Conservation (phyloP, 306 rosid genomes). For the Fagus crenata region DNA sequence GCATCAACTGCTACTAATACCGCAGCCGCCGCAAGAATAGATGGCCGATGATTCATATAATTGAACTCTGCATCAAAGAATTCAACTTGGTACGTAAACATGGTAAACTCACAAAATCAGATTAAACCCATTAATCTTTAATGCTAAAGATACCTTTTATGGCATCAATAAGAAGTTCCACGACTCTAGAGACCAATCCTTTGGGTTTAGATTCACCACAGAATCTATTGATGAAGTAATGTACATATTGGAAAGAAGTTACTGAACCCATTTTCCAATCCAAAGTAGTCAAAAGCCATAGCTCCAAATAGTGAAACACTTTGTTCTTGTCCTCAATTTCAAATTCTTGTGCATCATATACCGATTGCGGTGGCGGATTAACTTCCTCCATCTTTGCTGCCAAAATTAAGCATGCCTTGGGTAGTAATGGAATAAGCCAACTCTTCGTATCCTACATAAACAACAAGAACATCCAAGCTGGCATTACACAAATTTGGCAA, state of each 20-base stretch:
- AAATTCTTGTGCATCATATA: constrained; percentile 48
- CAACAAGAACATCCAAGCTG: not conserved
- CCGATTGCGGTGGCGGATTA: constrained; percentile 52
- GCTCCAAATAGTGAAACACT: constrained; percentile 66
- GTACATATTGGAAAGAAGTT: constrained; percentile 77
- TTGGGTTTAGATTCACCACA: constrained; percentile 42
- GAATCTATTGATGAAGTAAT: constrained; percentile 58
- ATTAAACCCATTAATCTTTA: not conserved
- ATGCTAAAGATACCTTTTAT: constrained; percentile 51
- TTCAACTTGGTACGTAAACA: constrained; percentile 17
- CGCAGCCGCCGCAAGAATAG: constrained; percentile 77
- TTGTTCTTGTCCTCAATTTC: constrained; percentile 48
- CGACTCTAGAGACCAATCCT: constrained; percentile 52
- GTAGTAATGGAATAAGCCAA: constrained; percentile 71
- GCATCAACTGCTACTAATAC: constrained; percentile 60
- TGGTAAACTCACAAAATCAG: not conserved
- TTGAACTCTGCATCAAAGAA: constrained; percentile 48
- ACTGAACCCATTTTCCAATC: constrained; percentile 82
- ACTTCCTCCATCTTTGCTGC: constrained; percentile 96
- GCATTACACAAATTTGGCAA: not conserved
- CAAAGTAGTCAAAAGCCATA: constrained; percentile 61
- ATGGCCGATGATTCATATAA: constrained; percentile 63
- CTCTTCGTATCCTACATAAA: constrained; percentile 59
- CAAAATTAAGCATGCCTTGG: constrained; percentile 73
- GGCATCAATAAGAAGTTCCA: constrained; percentile 45